These are phyloP conservation scores for Luvunga scandens DNA, from an alignment of 345 rosid genomes.

Conservation along the genomic window DNA sequence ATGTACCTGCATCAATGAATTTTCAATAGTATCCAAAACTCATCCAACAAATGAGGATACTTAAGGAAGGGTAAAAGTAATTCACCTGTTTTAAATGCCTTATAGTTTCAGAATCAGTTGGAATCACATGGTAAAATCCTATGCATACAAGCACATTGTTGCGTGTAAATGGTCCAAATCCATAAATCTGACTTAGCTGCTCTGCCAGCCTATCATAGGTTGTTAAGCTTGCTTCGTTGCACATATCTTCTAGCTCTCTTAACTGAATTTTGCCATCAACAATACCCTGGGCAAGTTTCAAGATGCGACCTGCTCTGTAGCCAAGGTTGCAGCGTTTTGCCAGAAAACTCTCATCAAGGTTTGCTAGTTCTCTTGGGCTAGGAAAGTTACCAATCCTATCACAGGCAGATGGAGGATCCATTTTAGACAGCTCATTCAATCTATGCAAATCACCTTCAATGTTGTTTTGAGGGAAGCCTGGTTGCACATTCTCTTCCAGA, in stretches of 20 bases:
- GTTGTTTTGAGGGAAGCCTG: neutral
- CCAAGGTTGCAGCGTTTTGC: conserved; percentile 48
- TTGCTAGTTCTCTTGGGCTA: conserved; percentile 43
- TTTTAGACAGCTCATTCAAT: too few relatives aligned
- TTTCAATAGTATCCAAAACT: neutral
- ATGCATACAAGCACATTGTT: conserved; percentile 56
- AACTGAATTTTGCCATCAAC: conserved; percentile 41
- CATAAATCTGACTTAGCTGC: conserved; percentile 35
- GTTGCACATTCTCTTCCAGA: neutral
- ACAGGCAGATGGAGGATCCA: neutral
- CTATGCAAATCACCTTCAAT: neutral
- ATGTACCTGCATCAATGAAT: conserved; percentile 36
- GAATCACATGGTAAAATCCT: conserved; percentile 52
- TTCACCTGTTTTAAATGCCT: conserved; percentile 49
- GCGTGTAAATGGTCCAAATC: conserved; percentile 54
- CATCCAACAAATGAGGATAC: neutral
- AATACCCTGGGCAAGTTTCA: conserved; percentile 43
- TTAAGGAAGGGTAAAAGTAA: neutral
- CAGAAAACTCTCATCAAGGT: conserved; percentile 40
- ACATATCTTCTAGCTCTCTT: conserved; percentile 32
- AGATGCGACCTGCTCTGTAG: conserved; percentile 44
- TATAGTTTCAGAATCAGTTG: conserved; percentile 51
- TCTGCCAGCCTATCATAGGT: conserved; percentile 28
- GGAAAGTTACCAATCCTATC: conserved; percentile 40
- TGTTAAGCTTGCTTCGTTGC: conserved; percentile 20